Conservation (phyloP, 1,139 yeast species). For the Geotrichum reessii region DNA sequence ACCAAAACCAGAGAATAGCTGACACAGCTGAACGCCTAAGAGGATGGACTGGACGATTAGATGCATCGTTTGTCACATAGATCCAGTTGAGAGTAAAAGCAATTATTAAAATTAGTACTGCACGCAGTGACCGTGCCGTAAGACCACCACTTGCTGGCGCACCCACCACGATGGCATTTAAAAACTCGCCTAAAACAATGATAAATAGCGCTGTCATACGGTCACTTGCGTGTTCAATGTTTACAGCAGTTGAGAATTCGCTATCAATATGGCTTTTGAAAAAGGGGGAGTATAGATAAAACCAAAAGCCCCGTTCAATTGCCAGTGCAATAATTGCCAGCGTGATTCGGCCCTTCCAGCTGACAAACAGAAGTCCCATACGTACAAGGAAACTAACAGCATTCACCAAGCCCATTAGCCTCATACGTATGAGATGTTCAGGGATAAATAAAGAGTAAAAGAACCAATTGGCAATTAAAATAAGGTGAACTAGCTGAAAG, state of each 20-base stretch:
- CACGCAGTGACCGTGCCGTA: conserved; percentile 44
- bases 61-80: conserved; percentile 52
- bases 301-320: conserved; percentile 38
- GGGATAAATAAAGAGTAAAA: conserved; percentile 48
- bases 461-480: conserved; percentile 27
- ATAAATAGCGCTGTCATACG: conserved; percentile 54
- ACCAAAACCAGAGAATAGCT: conserved; percentile 47
- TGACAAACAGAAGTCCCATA: conserved; percentile 39
- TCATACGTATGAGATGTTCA: conserved; percentile 51
- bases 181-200: conserved; percentile 62
- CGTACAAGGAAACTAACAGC: conserved; percentile 33
- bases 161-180: conserved; percentile 52
- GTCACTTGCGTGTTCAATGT: conserved; percentile 64
- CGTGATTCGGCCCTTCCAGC: conserved; percentile 43
- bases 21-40: conserved; percentile 46
- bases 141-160: conserved; percentile 48
- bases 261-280: conserved; percentile 42
- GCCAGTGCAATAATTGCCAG: conserved; percentile 43
- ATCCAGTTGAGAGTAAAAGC: conserved; percentile 52
- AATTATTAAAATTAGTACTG: conserved; percentile 45
- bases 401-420: conserved; percentile 38
- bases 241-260: conserved; percentile 53
- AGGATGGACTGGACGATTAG: conserved; percentile 49
- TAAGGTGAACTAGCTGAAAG: conserved; percentile 23
- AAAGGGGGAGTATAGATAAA: conserved; percentile 36